Percentiles rank a stretch among this genome's conserved stretches.
These are phyloP conservation scores for Cyathus striatus DNA, from an alignment of 768 basidiomycete species.

Conservation along the genomic window DNA sequence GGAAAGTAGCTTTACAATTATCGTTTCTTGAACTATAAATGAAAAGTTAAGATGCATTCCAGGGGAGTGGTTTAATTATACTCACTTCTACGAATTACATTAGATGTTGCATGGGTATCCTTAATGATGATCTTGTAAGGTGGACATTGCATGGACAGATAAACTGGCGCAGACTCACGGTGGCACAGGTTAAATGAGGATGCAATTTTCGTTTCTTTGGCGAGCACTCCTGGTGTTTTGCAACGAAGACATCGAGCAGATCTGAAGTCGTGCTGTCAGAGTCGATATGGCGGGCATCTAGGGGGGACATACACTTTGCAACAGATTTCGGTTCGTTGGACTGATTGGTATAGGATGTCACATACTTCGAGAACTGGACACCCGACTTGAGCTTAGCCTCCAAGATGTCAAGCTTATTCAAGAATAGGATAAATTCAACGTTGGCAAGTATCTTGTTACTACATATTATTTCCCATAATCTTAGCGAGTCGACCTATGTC, in stretches of 20 bases:
- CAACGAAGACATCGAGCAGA: slow-evolving; percentile 43
- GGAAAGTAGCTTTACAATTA: no score
- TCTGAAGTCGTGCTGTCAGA: slow-evolving; percentile 25
- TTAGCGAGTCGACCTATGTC: slow-evolving; percentile 46
- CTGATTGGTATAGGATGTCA: slow-evolving; percentile 47
- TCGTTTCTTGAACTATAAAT: no score
- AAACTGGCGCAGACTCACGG: slow-evolving; percentile 30
- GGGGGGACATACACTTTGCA: slow-evolving; percentile 40
- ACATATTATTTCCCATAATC: slow-evolving; percentile 57
- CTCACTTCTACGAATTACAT: slow-evolving; percentile 45
- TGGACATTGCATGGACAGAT: slow-evolving; percentile 4
- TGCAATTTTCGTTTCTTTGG: slow-evolving; percentile 43
- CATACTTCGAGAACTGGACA: slow-evolving; percentile 47
- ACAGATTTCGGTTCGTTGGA: slow-evolving; percentile 49
- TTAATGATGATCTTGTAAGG: slow-evolving; percentile 15
- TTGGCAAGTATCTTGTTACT: slow-evolving; percentile 48
- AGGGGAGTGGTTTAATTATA: no score
- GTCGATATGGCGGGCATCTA: neutral
- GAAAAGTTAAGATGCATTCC: no score
- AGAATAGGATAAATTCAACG: slow-evolving; percentile 53
- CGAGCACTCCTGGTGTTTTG: slow-evolving; percentile 45
- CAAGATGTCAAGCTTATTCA: slow-evolving; percentile 62
- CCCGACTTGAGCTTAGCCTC: slow-evolving; percentile 48
- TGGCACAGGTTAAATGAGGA: slow-evolving; percentile 53
- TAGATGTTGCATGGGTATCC: slow-evolving; percentile 43